Base-by-base conservation (phyloP, 164 flowering plant genomes). In the Dillenia suffruticosa region DNA sequence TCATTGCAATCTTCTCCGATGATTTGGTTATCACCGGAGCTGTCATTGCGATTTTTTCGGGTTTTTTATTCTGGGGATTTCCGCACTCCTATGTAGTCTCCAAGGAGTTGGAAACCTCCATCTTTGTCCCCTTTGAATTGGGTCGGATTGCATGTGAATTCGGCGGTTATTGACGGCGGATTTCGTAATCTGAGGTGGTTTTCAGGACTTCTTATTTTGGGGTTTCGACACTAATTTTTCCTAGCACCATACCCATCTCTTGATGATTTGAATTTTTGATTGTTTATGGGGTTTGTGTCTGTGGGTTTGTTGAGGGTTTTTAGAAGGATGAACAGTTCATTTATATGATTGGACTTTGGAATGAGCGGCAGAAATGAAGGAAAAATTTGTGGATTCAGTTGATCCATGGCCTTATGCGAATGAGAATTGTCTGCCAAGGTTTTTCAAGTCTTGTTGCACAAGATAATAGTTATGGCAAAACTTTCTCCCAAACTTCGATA, bases 31-130 rank as follows among this genome's bases (percentile, higher is more conserved):
- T 78, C 47, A 92, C 98, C 0, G 96, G 98, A 0, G 95, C 87
- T 0, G 98, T 92, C 96, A 89, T 92, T 9, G 87, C 91, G 17
- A 89, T 86, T 70, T 82, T 85, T 52, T 87, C 95, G 1, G 90
- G 83, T 63, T 74, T 81, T 54, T 71, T 66, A 80, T 89, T 92
- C 67, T 82, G 86, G 3, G 98, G 96, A 13, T 81, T 64, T 22
- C 95, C 95, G 0, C 88, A 62, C 96, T 46, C 95, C 95, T 1
- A 89, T 92, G 79, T 92, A 89, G 50, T 82, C 79, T 44, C 93
- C 96, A 44, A 92, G 72, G 53, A 88, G 66, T 14, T 56, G 65
- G 76, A 90, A 90, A 14, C 98, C 95, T 19, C 86, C 88, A 54
- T 89, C 96, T 63, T 63, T 79, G 74, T 85, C 48, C 59, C 88